Percentiles rank a stretch among this genome's conserved stretches.
Evolutionary conservation across 257 asterid genomes (phyloP).

Genomic region (Jacaranda copaia): DNA sequence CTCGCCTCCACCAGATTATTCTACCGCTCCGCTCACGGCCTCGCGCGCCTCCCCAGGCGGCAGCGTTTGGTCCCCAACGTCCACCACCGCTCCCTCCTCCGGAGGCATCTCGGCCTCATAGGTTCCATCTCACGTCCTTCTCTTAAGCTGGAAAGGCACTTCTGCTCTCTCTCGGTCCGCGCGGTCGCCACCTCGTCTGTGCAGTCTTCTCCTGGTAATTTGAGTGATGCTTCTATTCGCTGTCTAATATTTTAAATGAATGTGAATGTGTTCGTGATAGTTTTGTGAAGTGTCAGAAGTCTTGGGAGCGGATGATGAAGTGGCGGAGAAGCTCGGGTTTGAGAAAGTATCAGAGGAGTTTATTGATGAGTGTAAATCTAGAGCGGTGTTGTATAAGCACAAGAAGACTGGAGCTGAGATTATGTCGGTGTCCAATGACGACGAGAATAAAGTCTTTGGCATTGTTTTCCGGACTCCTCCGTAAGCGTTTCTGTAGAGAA

Average conservation of each 20-base stretch:
- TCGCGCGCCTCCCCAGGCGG: conserved; percentile 54
- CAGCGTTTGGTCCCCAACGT: conserved; percentile 58
- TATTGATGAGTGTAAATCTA: conserved; percentile 92
- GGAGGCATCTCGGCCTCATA: conserved; percentile 53
- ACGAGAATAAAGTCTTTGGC: conserved; percentile 96
- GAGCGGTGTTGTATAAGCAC: conserved; percentile 90
- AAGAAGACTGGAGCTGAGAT: conserved; percentile 96
- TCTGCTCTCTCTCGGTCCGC: conserved; percentile 60
- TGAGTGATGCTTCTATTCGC: conserved; percentile 17
- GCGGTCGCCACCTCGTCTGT: conserved; percentile 78
- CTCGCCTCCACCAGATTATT: conserved; percentile 66
- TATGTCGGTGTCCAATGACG: conserved; percentile 93
- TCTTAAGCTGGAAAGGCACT: conserved; percentile 49
- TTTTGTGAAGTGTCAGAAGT: conserved; percentile 41
- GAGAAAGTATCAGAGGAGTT: conserved; percentile 89
- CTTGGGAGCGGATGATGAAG: conserved; percentile 78
- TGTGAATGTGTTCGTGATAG: neutral
- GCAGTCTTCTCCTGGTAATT: conserved; percentile 57
- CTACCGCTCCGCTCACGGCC: conserved; percentile 66
- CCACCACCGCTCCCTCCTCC: conserved; percentile 54
- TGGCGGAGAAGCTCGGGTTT: conserved; percentile 86
- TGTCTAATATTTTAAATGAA: neutral
- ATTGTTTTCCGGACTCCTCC: conserved; percentile 96
- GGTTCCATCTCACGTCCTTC: conserved; percentile 54
- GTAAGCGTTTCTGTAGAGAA: conserved; percentile 52